Percentiles rank a stretch among this genome's conserved stretches.
phyloP scores from a whole-genome alignment of 1,139 yeast species.

The Trichomonascaceae sp. region DNA sequence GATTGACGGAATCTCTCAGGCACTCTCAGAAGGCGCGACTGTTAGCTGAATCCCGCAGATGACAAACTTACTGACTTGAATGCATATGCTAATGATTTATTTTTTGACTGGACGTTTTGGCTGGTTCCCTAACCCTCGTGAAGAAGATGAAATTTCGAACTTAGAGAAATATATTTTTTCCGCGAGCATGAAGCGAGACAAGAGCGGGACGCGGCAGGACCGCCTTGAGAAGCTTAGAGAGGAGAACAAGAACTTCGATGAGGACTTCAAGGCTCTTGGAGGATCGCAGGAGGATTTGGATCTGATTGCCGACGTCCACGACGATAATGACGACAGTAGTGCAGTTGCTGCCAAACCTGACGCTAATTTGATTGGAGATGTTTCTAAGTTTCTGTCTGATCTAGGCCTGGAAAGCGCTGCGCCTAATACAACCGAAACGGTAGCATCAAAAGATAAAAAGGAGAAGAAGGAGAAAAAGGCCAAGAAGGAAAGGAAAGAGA shows the following conservation, averaged over 20 bases:
- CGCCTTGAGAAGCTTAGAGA: too few relatives aligned
- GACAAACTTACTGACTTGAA: too few relatives aligned
- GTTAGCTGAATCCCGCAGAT: not conserved
- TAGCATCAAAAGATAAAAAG: slow-evolving; percentile 26
- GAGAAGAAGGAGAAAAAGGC: slow-evolving; percentile 19
- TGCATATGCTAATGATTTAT: too few relatives aligned
- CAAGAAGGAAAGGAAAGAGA: slow-evolving; percentile 16
- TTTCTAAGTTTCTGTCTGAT: slow-evolving; percentile 51
- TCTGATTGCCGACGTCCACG: slow-evolving; percentile 36
- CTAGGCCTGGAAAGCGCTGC: slow-evolving; percentile 40
- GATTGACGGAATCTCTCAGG: slow-evolving; percentile 43
- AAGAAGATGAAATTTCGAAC: too few relatives aligned
- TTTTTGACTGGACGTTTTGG: too few relatives aligned
- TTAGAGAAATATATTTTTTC: too few relatives aligned
- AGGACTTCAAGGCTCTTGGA: slow-evolving; percentile 35
- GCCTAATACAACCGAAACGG: slow-evolving; percentile 11
- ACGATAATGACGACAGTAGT: slow-evolving; percentile 28
- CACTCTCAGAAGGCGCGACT: slow-evolving; percentile 17
- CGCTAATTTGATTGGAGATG: slow-evolving; percentile 29
- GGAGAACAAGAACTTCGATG: not conserved
- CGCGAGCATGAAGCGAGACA: too few relatives aligned
- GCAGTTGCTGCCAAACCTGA: slow-evolving; percentile 10
- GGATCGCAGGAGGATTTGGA: slow-evolving; percentile 56
- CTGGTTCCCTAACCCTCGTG: too few relatives aligned
- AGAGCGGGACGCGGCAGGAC: too few relatives aligned